These are phyloP conservation scores for Aureobasidium lini DNA, from an alignment of 2,329 filamentous ascomycete species.

Conservation along the genomic window DNA sequence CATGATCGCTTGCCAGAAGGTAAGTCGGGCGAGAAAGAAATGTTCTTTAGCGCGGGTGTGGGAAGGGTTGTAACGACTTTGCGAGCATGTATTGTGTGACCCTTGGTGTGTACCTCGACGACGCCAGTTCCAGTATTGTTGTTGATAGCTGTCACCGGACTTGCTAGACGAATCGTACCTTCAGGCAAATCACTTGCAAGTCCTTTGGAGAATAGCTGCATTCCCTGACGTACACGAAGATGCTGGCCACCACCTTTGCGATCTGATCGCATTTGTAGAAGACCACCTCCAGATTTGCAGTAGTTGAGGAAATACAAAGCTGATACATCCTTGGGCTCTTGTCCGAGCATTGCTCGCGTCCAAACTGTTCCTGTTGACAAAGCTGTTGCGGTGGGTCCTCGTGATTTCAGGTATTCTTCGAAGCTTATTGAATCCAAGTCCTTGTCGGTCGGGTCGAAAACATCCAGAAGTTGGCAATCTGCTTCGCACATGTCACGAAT, in stretches of 20 bases:
- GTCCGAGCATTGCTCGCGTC: conserved; percentile 45
- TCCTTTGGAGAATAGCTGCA: conserved; percentile 34
- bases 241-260: conserved; percentile 46
- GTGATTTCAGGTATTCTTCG: neutral
- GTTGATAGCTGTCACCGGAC: conserved; percentile 26
- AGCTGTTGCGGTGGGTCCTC: neutral
- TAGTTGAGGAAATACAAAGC: conserved; percentile 51
- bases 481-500: conserved; percentile 11
- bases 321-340: conserved; percentile 42
- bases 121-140: neutral
- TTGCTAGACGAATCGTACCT: conserved; percentile 24
- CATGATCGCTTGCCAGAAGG: conserved; percentile 33
- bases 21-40: conserved; percentile 43
- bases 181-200: conserved; percentile 31
- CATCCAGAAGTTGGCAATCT: neutral
- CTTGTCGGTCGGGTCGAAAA: neutral
- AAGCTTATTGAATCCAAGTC: neutral
- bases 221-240: conserved; percentile 43
- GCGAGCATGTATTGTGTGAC: conserved; percentile 29
- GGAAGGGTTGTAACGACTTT: conserved; percentile 46
- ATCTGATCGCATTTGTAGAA: conserved; percentile 48
- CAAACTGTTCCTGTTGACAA: conserved; percentile 33
- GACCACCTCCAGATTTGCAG: conserved; percentile 45
- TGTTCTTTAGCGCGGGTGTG: conserved; percentile 37
- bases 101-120: conserved; percentile 23